phyloP scores from a whole-genome alignment of 176 grass and related monocot species.

The Oryza glumipatula region DNA sequence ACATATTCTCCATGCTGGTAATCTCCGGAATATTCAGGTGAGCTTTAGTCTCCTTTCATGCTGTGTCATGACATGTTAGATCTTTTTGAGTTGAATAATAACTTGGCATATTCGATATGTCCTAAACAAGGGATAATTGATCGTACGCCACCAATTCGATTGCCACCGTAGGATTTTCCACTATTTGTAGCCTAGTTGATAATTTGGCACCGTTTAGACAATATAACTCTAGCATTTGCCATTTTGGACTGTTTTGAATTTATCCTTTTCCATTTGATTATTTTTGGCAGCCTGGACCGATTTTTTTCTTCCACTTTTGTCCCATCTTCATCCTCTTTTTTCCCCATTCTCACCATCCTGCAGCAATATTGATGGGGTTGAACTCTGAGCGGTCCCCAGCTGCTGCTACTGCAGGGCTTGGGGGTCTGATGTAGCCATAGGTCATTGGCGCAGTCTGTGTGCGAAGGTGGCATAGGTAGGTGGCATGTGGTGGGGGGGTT shows the following conservation, averaged over 20 bases:
- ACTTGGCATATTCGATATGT: not conserved
- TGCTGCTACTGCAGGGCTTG: not conserved
- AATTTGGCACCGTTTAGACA: not conserved
- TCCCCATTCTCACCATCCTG: not conserved
- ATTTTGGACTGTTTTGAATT: not conserved
- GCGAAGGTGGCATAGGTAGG: not conserved
- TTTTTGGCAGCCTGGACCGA: not conserved
- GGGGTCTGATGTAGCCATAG: not conserved
- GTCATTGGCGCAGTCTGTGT: not conserved
- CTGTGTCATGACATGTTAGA: not conserved
- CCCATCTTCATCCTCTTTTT: not conserved
- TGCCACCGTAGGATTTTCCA: not conserved
- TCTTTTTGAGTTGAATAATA: conserved; percentile 40
- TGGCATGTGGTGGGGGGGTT: not conserved
- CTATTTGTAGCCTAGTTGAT: not conserved
- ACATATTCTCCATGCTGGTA: conserved; percentile 76
- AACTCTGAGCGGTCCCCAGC: not conserved
- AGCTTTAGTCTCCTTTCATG: conserved; percentile 36
- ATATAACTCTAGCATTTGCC: not conserved
- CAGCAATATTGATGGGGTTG: not conserved
- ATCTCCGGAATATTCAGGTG: conserved; percentile 93
- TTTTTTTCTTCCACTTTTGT: not conserved
- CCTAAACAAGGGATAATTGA: not conserved
- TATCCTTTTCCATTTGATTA: not conserved
- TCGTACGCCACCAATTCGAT: not conserved